Conservation (phyloP, 768 basidiomycete genomes). For the Crucibulum laeve region DNA sequence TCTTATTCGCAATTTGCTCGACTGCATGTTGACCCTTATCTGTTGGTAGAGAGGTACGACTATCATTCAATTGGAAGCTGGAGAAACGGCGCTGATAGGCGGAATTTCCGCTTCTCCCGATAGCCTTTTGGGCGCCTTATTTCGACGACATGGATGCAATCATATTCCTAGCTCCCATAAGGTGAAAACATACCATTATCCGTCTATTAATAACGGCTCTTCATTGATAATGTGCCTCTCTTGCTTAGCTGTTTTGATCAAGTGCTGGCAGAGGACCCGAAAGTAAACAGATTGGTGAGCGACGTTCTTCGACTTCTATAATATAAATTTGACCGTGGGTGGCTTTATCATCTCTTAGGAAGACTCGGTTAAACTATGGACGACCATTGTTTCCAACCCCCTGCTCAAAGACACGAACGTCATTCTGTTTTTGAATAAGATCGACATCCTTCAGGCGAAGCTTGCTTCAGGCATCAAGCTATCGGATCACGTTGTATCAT, state of each 20-base stretch:
- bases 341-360: slow-evolving; percentile 38
- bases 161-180: slow-evolving; percentile 69
- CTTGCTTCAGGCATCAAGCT: slow-evolving; percentile 61
- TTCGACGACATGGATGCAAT: slow-evolving; percentile 73
- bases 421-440: slow-evolving; percentile 81
- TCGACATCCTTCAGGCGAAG: slow-evolving; percentile 68
- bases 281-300: slow-evolving; percentile 56
- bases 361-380: slow-evolving; percentile 77
- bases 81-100: slow-evolving; percentile 1
- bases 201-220: neutral
- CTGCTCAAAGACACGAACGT: slow-evolving; percentile 68
- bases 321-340: neutral
- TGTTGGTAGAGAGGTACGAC: slow-evolving; percentile 24
- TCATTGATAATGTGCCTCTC: neutral
- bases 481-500: slow-evolving; percentile 67
- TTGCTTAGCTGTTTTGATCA: slow-evolving; percentile 58
- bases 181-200: slow-evolving; percentile 17
- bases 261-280: slow-evolving; percentile 59
- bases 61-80: neutral
- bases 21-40: neutral
- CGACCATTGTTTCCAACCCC: slow-evolving; percentile 64
- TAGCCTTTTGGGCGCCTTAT: slow-evolving; percentile 55
- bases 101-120: slow-evolving; percentile 5
- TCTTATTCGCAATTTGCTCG: neutral
- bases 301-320: neutral